Evolutionary conservation across 1,139 yeast genomes (phyloP).

Genomic region (Candida mesenterica): DNA sequence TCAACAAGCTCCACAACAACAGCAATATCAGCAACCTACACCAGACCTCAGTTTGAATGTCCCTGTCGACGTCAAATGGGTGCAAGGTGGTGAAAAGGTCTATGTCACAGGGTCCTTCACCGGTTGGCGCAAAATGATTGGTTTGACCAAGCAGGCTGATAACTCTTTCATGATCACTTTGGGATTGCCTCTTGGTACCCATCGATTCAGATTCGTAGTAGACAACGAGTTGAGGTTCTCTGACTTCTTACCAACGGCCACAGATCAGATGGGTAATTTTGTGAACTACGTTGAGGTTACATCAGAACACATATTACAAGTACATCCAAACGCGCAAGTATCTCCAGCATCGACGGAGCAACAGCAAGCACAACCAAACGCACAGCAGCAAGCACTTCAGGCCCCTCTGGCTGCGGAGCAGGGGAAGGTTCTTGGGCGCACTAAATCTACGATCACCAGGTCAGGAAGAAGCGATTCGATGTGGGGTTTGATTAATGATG

Average conservation of each 20-base stretch:
- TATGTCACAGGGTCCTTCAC: slow-evolving; percentile 52
- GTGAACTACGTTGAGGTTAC: slow-evolving; percentile 50
- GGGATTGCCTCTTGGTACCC: slow-evolving; percentile 49
- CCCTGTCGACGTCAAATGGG: slow-evolving; percentile 87
- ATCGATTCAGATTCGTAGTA: slow-evolving; percentile 46
- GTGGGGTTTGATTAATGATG: slow-evolving; percentile 59
- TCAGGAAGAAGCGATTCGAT: slow-evolving; percentile 45
- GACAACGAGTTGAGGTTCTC: slow-evolving; percentile 49
- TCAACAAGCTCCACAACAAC: slow-evolving; percentile 1
- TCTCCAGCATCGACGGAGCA: slow-evolving; percentile 10
- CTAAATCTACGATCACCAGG: slow-evolving; percentile 26
- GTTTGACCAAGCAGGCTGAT: slow-evolving; percentile 49
- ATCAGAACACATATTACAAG: slow-evolving; percentile 11
- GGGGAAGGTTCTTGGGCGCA: slow-evolving; percentile 6
- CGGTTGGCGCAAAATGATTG: slow-evolving; percentile 53
- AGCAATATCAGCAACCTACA: slow-evolving; percentile 1
- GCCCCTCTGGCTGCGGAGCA: too few relatives aligned
- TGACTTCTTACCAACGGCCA: slow-evolving; percentile 48
- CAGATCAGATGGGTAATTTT: slow-evolving; percentile 52
- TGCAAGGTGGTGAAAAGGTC: slow-evolving; percentile 90
- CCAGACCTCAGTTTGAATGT: slow-evolving; percentile 41
- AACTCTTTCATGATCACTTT: slow-evolving; percentile 38
- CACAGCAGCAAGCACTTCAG: too few relatives aligned
- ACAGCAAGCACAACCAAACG: slow-evolving; percentile 13
- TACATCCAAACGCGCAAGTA: slow-evolving; percentile 9